Base-by-base conservation (phyloP, 2,329 filamentous ascomycete species). In the Aspergillus viridinutans region DNA sequence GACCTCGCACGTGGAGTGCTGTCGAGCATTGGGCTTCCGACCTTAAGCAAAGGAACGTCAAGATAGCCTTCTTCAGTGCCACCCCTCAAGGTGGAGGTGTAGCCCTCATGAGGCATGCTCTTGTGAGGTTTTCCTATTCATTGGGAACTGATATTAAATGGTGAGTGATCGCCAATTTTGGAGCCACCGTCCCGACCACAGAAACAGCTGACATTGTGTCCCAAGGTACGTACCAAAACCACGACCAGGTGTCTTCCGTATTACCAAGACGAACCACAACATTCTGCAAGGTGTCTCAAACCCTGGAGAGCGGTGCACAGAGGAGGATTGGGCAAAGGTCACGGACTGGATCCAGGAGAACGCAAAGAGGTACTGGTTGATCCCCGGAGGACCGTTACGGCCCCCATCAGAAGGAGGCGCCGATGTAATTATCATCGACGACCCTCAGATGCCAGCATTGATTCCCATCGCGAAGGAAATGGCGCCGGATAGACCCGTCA, bases 231-330 rank as follows among this genome's bases (percentile, higher is more conserved):
- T 93, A 1, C 90, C 90, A 6, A 91, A 90, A 71, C 89, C 90
- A 23, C 86, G 88, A 52, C 89, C 89, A 3, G 86, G 88, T 17
- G 85, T 93, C 10, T 94, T 94, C 74, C 82, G 89, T 52, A 88
- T 90, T 72, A 94, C 90, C 63, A 94, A 94, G 76, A 92, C 88
- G 63, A 89, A 92, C 64, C 90, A 94, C 82, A 94, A 94, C 74
- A 92, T 93, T 61, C 84, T 94, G 2, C 90, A 94, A 74, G 90
- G 90, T 8, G 90, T 92, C 45, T 85, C 85, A 43, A 78, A 81
- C 26, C 83, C 85, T 0, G 81, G 83, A 2, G 82, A 90, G 63
- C 81, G 84, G n/a, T 79, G 93, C 32, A 84, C 81, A 0, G 64
- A 78, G 1, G 82, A 88, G 2, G 83, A 90, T 56, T 85, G 86